phyloP scores from a whole-genome alignment of 208 protist genomes.

The Trypanosomatidae sp. region DNA sequence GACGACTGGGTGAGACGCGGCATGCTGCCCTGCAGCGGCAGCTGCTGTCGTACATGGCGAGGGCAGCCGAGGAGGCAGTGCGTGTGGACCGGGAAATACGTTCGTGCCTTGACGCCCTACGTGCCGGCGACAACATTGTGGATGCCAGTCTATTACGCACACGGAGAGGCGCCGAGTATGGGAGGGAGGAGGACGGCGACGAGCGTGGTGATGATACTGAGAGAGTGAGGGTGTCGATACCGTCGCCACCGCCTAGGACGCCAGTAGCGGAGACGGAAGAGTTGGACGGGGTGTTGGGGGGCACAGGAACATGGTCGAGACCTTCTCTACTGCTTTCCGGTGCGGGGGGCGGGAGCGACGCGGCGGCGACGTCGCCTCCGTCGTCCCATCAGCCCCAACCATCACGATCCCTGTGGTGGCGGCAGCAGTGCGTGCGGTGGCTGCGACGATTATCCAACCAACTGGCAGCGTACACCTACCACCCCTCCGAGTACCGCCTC shows the following conservation, averaged over 20 bases:
- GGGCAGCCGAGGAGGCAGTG: constrained; percentile 14
- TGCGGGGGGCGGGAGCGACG: background rate
- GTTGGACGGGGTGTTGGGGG: background rate
- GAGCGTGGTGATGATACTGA: background rate
- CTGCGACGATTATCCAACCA: constrained; percentile 17
- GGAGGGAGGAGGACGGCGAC: background rate
- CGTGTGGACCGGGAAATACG: constrained; percentile 19
- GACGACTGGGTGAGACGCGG: constrained; percentile 13
- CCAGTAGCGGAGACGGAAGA: background rate
- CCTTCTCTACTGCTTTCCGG: background rate
- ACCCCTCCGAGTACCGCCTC: constrained; percentile 31
- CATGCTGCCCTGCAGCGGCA: constrained; percentile 24
- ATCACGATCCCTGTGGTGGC: constrained; percentile 6
- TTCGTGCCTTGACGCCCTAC: constrained; percentile 24
- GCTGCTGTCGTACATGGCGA: constrained; percentile 13
- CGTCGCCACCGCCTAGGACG: background rate
- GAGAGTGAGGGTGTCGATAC: background rate
- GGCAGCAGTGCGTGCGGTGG: constrained; percentile 6
- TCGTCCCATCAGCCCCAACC: background rate
- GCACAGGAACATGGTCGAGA: background rate
- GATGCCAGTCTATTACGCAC: background rate
- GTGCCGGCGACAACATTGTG: constrained; percentile 12
- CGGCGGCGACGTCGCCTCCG: background rate
- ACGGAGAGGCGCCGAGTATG: background rate
- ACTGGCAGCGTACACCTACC: constrained; percentile 47